Evolutionary conservation across 129 eudicot species (phyloP), one percentile per base, ranked within the genome.

Genomic region (Flaveria bidentis): DNA sequence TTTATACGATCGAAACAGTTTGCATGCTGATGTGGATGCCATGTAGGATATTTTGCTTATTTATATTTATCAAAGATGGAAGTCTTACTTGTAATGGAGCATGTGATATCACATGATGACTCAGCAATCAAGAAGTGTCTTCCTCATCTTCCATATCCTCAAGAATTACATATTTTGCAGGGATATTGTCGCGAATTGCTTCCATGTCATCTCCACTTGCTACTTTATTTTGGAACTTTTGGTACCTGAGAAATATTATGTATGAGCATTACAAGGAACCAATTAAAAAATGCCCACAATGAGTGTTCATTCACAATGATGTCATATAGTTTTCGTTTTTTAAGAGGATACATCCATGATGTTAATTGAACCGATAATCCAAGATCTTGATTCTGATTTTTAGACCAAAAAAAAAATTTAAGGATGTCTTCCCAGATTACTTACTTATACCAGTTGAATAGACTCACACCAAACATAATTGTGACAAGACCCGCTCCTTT

Each of bases 361-460:
- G 5, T 51, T 50, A 67, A 17, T 46, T 23, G 0, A 26, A 23
- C 30, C 53, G 7, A 53, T 6, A 15, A 57, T 20, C 55, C 33
- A 50, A 50, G 39, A 13, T 62, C 42, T 62, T 62, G 44, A 62
- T 28, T 62, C 6, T 62, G 42, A 61, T 26, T 26, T 26, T 56
- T 14, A 9, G 30, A 61, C 7, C 22, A 4, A 4, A 12, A 69
- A 25, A 39, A 56, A 0, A 44, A 1, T 23, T 44, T 6, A 9
- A 8, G 11, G 1, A 73, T 39, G 68, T 44, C 16, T 46, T 18
- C 49, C 62, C 39, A 5, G 51, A 78, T 76, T n/a, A 89, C 98
- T 91, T 89, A 94, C 98, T 94, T 94, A 96, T 87, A 94, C 97
- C 87, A 91, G 80, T 94, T 94, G 79, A 94, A 94, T 68, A 94